Evolutionary conservation across 2,329 filamentous ascomycete species (phyloP), one percentile per base, ranked within the genome.

Genomic region (Cryphonectria naterciae): DNA sequence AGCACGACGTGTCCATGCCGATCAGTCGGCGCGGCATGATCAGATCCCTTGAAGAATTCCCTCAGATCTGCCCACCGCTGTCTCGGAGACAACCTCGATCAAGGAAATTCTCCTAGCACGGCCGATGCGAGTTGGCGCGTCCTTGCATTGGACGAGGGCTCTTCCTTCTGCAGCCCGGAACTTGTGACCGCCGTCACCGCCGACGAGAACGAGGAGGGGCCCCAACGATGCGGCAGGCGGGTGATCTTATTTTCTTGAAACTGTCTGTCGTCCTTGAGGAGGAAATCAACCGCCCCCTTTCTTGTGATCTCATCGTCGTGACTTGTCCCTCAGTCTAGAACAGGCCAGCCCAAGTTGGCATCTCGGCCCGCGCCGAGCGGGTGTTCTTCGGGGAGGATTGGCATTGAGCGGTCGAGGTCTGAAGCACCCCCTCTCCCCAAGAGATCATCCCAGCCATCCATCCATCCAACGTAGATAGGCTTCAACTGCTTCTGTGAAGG

Each of bases 281-380:
- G 19, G 7, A 49, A 49, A 49, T n/a, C 2, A 10, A 49, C 17
- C 17, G 6, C 28, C 28, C 37, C 32, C 35, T 63, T 8, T 25
- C 39, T 28, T 39, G 22, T 41, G 10, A 5, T n/a, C 15, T 25
- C 32, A 19, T 41, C 61, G 35, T 43, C 39, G 22, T 39, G 13
- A 4, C n/a, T 64, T 13, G n/a, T 39, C 37, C n/a, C 11, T 64
- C n/a, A 17, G 35, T 13, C 32, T 28, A 22, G 28, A 22, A n/a
- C 10, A 49, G 46, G 5, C 46, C 46, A 49, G 19, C 46, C 46
- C n/a, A 28, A 54, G 22, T 39, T 39, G 49, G 49, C 35, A 28
- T n/a, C 22, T 52, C 64, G 64, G 64, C 49, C 64, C 64, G 64
- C 64, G 13, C 64, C 49, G 64, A 58, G 64, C 63, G 64, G 43